Evolutionary conservation across 176 grass and related monocot species (phyloP).

Genomic region (Saccharum spontaneum): DNA sequence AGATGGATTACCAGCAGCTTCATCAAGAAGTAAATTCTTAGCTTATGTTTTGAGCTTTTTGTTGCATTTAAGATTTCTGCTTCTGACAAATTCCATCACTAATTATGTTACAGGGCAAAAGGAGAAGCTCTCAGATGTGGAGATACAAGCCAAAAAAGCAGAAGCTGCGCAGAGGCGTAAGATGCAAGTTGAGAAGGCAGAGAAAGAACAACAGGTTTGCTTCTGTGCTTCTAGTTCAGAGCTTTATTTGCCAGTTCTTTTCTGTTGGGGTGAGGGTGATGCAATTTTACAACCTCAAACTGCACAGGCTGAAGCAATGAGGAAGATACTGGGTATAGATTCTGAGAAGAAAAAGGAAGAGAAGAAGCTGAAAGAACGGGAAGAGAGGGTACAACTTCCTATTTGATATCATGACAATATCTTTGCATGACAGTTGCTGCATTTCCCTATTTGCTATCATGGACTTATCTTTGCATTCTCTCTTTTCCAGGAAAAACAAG

Average conservation of each 20-base stretch:
- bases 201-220: slow-evolving; percentile 80
- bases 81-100: slow-evolving; percentile 25
- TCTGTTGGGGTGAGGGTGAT: background rate
- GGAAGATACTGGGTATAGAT: slow-evolving; percentile 78
- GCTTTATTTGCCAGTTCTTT: background rate
- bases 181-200: slow-evolving; percentile 97
- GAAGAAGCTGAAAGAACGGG: slow-evolving; percentile 59
- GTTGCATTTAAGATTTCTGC: slow-evolving; percentile 18
- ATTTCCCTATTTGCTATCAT: background rate
- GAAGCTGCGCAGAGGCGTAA: slow-evolving; percentile 94
- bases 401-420: too few relatives aligned
- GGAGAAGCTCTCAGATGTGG: slow-evolving; percentile 79
- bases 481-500: slow-evolving; percentile 50
- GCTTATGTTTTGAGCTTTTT: slow-evolving; percentile 15
- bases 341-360: slow-evolving; percentile 76
- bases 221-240: slow-evolving; percentile 22
- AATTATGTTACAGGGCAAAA: slow-evolving; percentile 68
- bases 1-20: slow-evolving; percentile 74
- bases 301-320: slow-evolving; percentile 69
- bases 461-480: background rate
- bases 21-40: slow-evolving; percentile 84
- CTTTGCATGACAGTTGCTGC: background rate
- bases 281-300: slow-evolving; percentile 10
- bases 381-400: slow-evolving; percentile 46
- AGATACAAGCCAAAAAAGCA: slow-evolving; percentile 83